Percentiles rank a stretch among this genome's conserved stretches.
Evolutionary conservation across 331 rosid species (phyloP).

Genomic region (Saraca asoca): DNA sequence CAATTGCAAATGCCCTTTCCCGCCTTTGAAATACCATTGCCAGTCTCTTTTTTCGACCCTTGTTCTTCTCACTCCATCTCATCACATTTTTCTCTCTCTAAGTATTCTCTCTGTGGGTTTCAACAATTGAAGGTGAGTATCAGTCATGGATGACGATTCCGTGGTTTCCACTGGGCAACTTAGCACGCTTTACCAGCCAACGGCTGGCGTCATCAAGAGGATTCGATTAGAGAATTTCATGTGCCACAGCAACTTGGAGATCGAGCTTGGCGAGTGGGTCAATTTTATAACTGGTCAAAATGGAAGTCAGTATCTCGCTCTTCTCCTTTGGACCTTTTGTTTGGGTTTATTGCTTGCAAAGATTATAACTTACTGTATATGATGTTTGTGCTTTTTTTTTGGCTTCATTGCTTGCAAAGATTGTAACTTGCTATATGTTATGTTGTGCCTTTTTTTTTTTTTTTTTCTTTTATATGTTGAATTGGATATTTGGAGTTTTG

Average conservation of each 20-base stretch:
- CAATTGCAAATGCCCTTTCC: constrained; percentile 34
- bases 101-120: constrained; percentile 2
- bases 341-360: background rate
- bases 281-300: constrained; percentile 92
- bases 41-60: background rate
- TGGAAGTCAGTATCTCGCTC: constrained; percentile 60
- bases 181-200: constrained; percentile 29
- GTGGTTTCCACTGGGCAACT: constrained; percentile 28
- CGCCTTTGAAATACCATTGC: constrained; percentile 40
- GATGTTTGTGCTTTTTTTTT: background rate
- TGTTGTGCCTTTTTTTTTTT: background rate
- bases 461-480: background rate
- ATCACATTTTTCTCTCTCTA: background rate
- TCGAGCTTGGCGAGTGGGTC: constrained; percentile 67
- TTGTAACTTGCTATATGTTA: background rate
- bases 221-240: constrained; percentile 84
- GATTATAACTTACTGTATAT: too few relatives aligned
- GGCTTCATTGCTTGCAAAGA: background rate
- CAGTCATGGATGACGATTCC: constrained; percentile 46
- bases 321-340: background rate
- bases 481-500: background rate
- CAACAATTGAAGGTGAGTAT: constrained; percentile 6
- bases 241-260: constrained; percentile 80
- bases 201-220: constrained; percentile 63
- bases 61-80: background rate